Evolutionary conservation across 345 rosid genomes (phyloP).

Genomic region (Eucalyptus caleyi): DNA sequence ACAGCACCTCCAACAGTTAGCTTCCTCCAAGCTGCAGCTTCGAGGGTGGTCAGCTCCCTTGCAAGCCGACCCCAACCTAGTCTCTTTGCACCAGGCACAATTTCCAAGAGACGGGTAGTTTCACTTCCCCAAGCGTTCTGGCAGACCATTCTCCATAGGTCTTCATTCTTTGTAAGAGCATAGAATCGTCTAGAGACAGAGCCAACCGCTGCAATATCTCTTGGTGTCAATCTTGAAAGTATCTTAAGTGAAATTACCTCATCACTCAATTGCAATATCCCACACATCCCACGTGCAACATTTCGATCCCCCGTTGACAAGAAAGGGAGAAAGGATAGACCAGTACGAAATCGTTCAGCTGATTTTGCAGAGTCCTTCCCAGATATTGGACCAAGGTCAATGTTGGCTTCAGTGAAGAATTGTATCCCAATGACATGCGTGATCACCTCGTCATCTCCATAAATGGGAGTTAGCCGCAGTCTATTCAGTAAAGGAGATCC

Average conservation of each 20-base stretch:
- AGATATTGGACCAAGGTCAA: conserved; percentile 72
- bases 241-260: conserved; percentile 69
- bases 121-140: conserved; percentile 89
- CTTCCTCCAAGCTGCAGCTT: conserved; percentile 88
- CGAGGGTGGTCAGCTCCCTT: conserved; percentile 79
- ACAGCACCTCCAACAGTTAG: conserved; percentile 80
- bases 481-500: conserved; percentile 74
- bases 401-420: conserved; percentile 65
- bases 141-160: conserved; percentile 84
- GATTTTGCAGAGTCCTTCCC: conserved; percentile 41
- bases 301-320: conserved; percentile 35
- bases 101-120: conserved; percentile 62
- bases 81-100: conserved; percentile 76
- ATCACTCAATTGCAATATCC: conserved; percentile 60
- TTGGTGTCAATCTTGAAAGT: conserved; percentile 66
- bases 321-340: conserved; percentile 20
- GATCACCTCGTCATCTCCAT: conserved; percentile 65
- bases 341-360: conserved; percentile 21
- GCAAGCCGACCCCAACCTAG: conserved; percentile 83
- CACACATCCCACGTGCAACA: conserved; percentile 52
- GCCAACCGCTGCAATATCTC: conserved; percentile 75
- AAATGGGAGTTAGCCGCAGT: conserved; percentile 70
- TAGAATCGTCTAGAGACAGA: conserved; percentile 57
- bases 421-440: conserved; percentile 88
- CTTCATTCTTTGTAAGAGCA: conserved; percentile 70